These are phyloP conservation scores for Pascua sp. DNA, from an alignment of 1,284 basidiomycete species.

Conservation along the genomic window DNA sequence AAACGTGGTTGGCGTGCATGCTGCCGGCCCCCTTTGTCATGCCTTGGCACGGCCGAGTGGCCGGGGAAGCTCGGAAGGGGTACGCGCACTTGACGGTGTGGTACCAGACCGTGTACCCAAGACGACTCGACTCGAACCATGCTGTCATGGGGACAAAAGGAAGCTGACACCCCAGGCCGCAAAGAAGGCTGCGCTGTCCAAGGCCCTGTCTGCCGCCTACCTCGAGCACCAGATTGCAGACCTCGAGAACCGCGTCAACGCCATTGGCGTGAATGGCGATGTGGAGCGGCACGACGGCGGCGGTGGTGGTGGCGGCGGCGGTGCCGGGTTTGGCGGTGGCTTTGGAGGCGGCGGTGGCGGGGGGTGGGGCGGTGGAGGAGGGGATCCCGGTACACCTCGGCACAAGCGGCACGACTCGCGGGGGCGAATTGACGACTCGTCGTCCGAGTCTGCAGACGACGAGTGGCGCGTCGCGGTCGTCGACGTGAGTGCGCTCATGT, in stretches of 20 bases:
- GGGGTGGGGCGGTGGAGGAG: neutral
- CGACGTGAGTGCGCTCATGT: conserved; percentile 81
- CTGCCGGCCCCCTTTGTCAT: too few relatives aligned
- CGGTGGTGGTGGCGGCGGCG: too few relatives aligned
- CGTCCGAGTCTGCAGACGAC: conserved; percentile 4
- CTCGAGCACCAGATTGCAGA: conserved; percentile 48
- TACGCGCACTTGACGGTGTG: too few relatives aligned
- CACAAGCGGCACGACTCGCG: neutral
- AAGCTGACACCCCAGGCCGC: conserved; percentile 26
- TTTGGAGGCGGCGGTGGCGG: too few relatives aligned
- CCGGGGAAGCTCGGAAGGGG: too few relatives aligned
- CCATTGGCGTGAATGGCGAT: conserved; percentile 9
- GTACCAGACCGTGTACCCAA: too few relatives aligned
- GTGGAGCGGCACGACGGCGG: neutral
- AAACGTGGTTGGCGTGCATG: too few relatives aligned
- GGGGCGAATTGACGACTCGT: conserved; percentile 13
- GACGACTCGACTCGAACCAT: too few relatives aligned
- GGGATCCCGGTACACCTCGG: neutral
- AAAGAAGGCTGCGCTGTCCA: conserved; percentile 40
- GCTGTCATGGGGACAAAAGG: too few relatives aligned
- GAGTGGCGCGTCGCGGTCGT: conserved; percentile 57
- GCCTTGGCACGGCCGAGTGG: neutral
- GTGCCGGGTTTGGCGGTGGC: too few relatives aligned
- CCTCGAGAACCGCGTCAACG: conserved; percentile 41
- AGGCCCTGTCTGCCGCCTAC: conserved; percentile 48